phyloP scores from a whole-genome alignment of 345 rosid species.

The Eutrema japonicum region DNA sequence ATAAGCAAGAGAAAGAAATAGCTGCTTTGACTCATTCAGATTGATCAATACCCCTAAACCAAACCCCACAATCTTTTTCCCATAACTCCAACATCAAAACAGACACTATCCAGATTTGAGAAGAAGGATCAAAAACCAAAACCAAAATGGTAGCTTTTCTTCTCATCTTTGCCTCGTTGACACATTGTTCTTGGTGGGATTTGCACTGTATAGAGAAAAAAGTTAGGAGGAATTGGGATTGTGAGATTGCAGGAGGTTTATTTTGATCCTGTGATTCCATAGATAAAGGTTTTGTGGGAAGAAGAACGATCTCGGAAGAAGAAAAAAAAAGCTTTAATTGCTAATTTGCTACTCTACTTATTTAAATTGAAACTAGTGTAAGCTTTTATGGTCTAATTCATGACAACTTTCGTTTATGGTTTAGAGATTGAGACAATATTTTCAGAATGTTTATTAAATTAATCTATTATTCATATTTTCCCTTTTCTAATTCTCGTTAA shows the following conservation, averaged over 20 bases:
- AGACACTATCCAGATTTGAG: slow-evolving; percentile 30
- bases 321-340: slow-evolving; percentile 10
- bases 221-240: slow-evolving; percentile 29
- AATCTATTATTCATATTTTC: too few species aligned
- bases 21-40: slow-evolving; percentile 49
- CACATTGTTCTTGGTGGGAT: slow-evolving; percentile 32
- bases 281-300: slow-evolving; percentile 22
- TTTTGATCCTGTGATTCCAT: slow-evolving; percentile 38
- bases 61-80: slow-evolving; percentile 8
- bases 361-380: too few species aligned
- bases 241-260: slow-evolving; percentile 43
- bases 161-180: slow-evolving; percentile 22
- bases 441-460: too few species aligned
- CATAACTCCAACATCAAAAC: slow-evolving; percentile 24
- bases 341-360: slow-evolving; percentile 20
- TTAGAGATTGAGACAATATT: too few species aligned
- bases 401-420: too few species aligned
- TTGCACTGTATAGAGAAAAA: slow-evolving; percentile 25
- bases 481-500: too few species aligned
- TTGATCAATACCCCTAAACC: slow-evolving; percentile 35
- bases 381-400: too few species aligned
- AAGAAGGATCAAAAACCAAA: not conserved
- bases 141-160: slow-evolving; percentile 1
- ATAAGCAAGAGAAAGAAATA: slow-evolving; percentile 72
- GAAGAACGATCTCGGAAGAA: slow-evolving; percentile 1